These are phyloP conservation scores for Leccinum pachyderme DNA, from an alignment of 1,284 basidiomycete genomes.

Conservation along the genomic window DNA sequence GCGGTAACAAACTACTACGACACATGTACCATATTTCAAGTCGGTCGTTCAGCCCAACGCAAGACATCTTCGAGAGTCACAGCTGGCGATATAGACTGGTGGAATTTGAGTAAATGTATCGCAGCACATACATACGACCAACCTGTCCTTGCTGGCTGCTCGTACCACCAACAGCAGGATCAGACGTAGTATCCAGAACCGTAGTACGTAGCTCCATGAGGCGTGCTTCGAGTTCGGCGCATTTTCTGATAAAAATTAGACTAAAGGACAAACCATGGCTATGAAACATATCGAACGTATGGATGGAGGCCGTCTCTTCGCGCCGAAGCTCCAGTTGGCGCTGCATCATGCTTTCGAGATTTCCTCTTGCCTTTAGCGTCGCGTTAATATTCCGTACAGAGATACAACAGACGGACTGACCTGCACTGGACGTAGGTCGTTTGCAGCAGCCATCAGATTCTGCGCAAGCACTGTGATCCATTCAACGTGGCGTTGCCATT, in stretches of 20 bases:
- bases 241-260: slow-evolving; percentile 49
- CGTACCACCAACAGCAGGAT: neutral
- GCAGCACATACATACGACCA: neutral
- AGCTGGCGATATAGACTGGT: slow-evolving; percentile 10
- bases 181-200: slow-evolving; percentile 16
- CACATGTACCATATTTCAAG: slow-evolving; percentile 8
- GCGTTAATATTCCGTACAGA: slow-evolving; percentile 2
- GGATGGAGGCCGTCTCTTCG: slow-evolving; percentile 64
- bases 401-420: slow-evolving; percentile 34
- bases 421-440: slow-evolving; percentile 79
- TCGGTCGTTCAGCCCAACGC: slow-evolving; percentile 61
- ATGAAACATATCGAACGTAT: slow-evolving; percentile 46
- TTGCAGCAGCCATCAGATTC: slow-evolving; percentile 79
- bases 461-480: slow-evolving; percentile 76
- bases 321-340: slow-evolving; percentile 66
- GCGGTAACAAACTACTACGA: neutral
- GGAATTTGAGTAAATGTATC: neutral
- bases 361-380: slow-evolving; percentile 57
- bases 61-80: slow-evolving; percentile 45
- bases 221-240: slow-evolving; percentile 62
- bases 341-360: slow-evolving; percentile 74
- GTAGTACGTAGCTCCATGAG: slow-evolving; percentile 48
- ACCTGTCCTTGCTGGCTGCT: slow-evolving; percentile 14
- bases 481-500: slow-evolving; percentile 69
- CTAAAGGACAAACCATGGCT: neutral